Base-by-base conservation (phyloP, 2,329 filamentous ascomycete genomes). In the Zelopaecilomyces penicillatus region DNA sequence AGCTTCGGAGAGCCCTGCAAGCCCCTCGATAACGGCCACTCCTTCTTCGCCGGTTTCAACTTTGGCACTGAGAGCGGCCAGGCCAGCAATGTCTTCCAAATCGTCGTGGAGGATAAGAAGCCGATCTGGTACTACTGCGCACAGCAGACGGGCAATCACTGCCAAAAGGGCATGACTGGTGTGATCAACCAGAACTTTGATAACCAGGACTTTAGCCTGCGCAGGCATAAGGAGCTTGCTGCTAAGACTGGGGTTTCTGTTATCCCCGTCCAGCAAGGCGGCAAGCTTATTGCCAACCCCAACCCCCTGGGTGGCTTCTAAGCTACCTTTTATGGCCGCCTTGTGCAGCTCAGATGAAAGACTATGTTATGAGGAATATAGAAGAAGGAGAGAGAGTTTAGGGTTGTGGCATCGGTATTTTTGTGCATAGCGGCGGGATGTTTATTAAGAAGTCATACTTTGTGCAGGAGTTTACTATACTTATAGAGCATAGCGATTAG, bases 121-220 rank as follows among this genome's bases (percentile, higher is more conserved):
- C 77, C 78, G 3, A 70, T 81, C 47, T 82, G 79, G 77, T 71
- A 75, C 55, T 82, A 80, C 67, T 82, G 78, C 60, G 45, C 45
- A 4, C 50, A 52, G 39, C 71, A 72, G 5, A 75, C 79, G 49
- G 70, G 57, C 35, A 70, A 66, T 47, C 79, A 83, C 64, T 83
- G 78, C 56, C 74, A 81, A 50, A 61, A 56, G 26, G 75, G 76
- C 48, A 75, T 75, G 72, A 63, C 66, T 4, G 70, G 66, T 10
- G 65, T 70, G 35, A 67, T 75, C 60, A 75, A 75, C 60, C 69
- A 71, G 57, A 62, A 65, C 55, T 67, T 69, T n/a, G 51, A 59
- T 28, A 58, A 54, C 55, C 54, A 57, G 47, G 62, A 63, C 39
- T 57, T 62, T 48, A 70, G 62, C 38, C 62, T 72, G 12, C 48